Base-by-base conservation (phyloP, 305 asterid species). In the Solanum hybrid region DNA sequence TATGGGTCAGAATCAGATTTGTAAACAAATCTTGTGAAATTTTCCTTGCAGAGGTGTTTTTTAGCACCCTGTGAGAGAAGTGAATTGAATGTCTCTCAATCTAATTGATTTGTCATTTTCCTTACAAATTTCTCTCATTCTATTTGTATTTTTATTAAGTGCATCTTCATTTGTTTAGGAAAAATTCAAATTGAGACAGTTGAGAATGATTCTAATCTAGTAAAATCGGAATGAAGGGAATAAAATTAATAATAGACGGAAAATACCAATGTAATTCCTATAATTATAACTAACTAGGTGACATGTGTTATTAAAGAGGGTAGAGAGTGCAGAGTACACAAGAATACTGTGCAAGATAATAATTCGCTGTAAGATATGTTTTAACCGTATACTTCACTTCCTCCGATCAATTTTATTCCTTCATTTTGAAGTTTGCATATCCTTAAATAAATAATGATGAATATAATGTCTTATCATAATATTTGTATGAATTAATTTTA, bases 21-120 rank as follows among this genome's bases (percentile, higher is more conserved):
- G 89, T 87, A 87, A 33, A 70, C 83, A 68, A 61, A 26, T 88
- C 11, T 84, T 39, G 65, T 45, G 87, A 87, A 73, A 32, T 93
- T 94, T 95, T 94, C 94, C 93, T 93, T 93, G 76, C 93, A 81
- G 97, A 41, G 97, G 95, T 92, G 96, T 90, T 36, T 89, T 89
- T 57, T 91, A 75, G 90, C 94, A 89, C 95, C 93, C 95, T 91
- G 92, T 45, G 95, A 92, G 89, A 89, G 89, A 82, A 65, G 38
- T 89, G 61, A 89, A 57, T 82, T 89, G 61, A 89, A 61, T 82
- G 26, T 80, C 82, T 38, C 68, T 41, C 37, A 41, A 26, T 82
- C 72, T 15, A 38, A 6, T 38, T 89, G 10, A 5, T 70, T 4
- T 77, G 34, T 29, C 68, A 37, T 41, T 82, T 31, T 0, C 3